Evolutionary conservation across 768 basidiomycete species (phyloP).

Genomic region (Podaxis sp.): DNA sequence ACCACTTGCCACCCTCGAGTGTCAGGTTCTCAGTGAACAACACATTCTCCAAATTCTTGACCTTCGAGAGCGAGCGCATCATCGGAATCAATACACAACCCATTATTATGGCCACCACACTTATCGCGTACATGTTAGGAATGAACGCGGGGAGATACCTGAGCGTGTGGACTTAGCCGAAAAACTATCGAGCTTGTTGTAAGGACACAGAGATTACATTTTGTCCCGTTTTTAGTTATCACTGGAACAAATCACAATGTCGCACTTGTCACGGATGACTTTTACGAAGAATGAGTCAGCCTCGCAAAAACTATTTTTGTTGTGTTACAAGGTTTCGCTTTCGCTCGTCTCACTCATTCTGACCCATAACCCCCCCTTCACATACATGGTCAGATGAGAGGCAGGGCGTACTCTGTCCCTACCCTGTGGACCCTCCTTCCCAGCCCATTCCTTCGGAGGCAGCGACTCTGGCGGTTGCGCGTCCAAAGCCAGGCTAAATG

Average conservation of each 20-base stretch:
- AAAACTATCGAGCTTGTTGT: no score
- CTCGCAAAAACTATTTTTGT: no score
- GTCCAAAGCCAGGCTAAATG: slow-evolving; percentile 32
- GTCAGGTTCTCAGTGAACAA: background rate
- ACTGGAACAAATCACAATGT: no score
- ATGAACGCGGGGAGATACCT: no score
- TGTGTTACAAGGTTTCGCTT: background rate
- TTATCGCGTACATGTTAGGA: background rate
- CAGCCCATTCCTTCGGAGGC: slow-evolving; percentile 23
- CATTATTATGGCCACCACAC: background rate
- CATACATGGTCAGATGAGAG: slow-evolving; percentile 39
- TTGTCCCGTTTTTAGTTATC: no score
- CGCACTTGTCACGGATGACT: no score
- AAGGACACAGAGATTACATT: no score
- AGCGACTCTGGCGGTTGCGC: slow-evolving; percentile 28
- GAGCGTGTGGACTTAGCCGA: no score
- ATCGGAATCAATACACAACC: background rate
- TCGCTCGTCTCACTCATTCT: slow-evolving; percentile 20
- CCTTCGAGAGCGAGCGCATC: slow-evolving; percentile 8
- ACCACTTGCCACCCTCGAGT: background rate
- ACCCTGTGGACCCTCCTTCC: slow-evolving; percentile 25
- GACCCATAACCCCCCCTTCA: slow-evolving; percentile 42
- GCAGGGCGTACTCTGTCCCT: slow-evolving; percentile 35
- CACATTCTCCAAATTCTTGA: slow-evolving; percentile 5
- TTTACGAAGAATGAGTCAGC: no score